Conservation (phyloP, 352 stramenopile genomes). For the Phytopythium mirpurense region DNA sequence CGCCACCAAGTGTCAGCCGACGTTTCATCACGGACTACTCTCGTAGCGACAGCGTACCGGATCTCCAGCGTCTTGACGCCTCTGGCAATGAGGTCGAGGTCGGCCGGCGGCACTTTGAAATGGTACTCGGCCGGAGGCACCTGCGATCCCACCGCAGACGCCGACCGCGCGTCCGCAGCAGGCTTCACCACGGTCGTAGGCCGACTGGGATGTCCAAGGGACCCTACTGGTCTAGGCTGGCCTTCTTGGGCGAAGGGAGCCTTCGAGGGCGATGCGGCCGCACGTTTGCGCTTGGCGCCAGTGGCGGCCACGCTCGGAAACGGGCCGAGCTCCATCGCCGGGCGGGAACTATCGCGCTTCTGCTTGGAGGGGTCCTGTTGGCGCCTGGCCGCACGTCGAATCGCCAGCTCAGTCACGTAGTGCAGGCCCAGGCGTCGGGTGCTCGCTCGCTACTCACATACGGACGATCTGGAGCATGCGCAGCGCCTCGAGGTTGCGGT, state of each 20-base stretch:
- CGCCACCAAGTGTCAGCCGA: too few species aligned
- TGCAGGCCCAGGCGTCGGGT: too few species aligned
- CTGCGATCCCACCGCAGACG: background rate
- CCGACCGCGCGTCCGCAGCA: background rate
- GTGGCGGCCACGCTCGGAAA: background rate
- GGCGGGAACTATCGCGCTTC: background rate
- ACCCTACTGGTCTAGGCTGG: background rate
- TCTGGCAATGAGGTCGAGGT: conserved; percentile 38
- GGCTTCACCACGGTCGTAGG: background rate
- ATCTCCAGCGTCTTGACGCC: conserved; percentile 63
- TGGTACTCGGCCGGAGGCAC: conserved; percentile 48
- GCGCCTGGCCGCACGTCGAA: background rate
- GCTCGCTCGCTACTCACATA: conserved; percentile 34
- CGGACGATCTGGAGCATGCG: conserved; percentile 55
- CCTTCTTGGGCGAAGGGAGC: background rate
- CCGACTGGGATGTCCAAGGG: background rate
- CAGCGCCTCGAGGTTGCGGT: conserved; percentile 57
- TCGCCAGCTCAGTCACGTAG: background rate
- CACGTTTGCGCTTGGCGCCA: background rate
- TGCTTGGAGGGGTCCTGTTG: background rate
- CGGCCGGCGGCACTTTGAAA: conserved; percentile 35
- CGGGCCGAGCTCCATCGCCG: background rate
- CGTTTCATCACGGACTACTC: background rate
- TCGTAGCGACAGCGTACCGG: conserved; percentile 28
- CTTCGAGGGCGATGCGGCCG: background rate